Evolutionary conservation across 257 asterid species (phyloP), one percentile per base, ranked within the genome.

Genomic region (Cinchona pubescens): DNA sequence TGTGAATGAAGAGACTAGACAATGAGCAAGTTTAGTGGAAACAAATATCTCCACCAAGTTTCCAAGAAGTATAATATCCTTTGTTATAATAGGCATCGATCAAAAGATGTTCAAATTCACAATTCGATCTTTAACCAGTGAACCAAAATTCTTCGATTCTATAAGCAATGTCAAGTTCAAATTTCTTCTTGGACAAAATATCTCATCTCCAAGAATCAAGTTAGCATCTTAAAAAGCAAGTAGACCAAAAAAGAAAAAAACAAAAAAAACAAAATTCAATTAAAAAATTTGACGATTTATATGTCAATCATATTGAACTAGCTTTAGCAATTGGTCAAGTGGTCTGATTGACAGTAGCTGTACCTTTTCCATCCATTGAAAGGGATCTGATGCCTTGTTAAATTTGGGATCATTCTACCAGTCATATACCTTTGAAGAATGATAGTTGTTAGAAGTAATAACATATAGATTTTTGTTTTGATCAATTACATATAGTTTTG

Each of bases 341-440:
- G 13, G 21, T n/a, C 11, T 12, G 23, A 27, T 37, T 71, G 53
- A 45, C 27, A 12, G 10, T 6, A 56, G 42, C 19, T 56, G 67
- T 35, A 14, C 11, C 16, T 56, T 60, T 25, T 25, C 40, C 66
- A 38, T 60, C 49, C 23, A 8, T n/a, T 25, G 10, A 25, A 56
- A 58, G 27, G 55, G 37, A 55, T 72, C 76, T 14, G 18, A 72
- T 56, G 55, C 76, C 67, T 56, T 56, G 25, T n/a, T 38, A n/a
- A n/a, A n/a, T 38, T 23, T 14, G 53, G 75, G 66, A 30, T 29
- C 19, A 60, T 29, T 29, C 58, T n/a, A n/a, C n/a, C n/a, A n/a
- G n/a, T n/a, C n/a, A n/a, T n/a, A n/a, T n/a, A n/a, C n/a, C n/a
- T n/a, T n/a, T n/a, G n/a, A n/a, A n/a, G n/a, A n/a, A n/a, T n/a